These are phyloP conservation scores for Pelargonium fulgidum DNA, from an alignment of 441 rosid genomes.

Conservation along the genomic window DNA sequence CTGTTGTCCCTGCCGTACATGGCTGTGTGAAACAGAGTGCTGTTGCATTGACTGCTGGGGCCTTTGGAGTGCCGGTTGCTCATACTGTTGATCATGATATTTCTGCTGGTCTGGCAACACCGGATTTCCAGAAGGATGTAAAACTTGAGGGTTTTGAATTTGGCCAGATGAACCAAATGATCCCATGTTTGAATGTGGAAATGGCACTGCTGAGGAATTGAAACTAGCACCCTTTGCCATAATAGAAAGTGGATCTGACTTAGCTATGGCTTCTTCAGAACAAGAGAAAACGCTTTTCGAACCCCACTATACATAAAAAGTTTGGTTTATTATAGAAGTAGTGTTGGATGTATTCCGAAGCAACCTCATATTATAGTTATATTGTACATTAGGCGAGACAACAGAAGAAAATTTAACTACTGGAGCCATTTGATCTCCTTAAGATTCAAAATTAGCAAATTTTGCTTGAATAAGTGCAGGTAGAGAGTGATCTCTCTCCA, in stretches of 20 bases:
- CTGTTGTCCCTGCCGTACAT: conserved; percentile 26
- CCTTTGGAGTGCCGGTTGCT: conserved; percentile 28
- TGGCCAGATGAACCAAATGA: conserved; percentile 29
- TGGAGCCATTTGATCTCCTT: conserved; percentile 28
- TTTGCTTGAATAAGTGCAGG: conserved; percentile 24
- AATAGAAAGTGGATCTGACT: conserved; percentile 23
- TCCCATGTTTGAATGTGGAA: conserved; percentile 21
- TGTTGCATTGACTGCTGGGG: conserved; percentile 32
- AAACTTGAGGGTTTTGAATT: conserved; percentile 27
- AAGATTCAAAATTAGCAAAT: conserved; percentile 31
- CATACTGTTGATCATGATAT: conserved; percentile 27
- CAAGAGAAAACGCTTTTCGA: conserved; percentile 11
- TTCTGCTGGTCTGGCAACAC: conserved; percentile 22
- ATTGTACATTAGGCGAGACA: too few relatives aligned
- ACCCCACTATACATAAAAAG: conserved; percentile 29
- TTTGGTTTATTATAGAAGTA: conserved; percentile 30
- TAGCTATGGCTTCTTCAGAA: conserved; percentile 20
- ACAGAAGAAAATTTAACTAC: too few relatives aligned
- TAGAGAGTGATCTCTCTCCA: conserved; percentile 27
- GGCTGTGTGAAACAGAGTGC: conserved; percentile 24
- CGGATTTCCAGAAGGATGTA: conserved; percentile 25
- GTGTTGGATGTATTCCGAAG: conserved; percentile 25
- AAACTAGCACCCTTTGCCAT: conserved; percentile 29
- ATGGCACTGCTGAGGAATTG: conserved; percentile 18
- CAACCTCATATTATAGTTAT: conserved; percentile 28